These are phyloP conservation scores for Miamiensis avidus DNA, from an alignment of 169 alveolate species.

Conservation along the genomic window DNA sequence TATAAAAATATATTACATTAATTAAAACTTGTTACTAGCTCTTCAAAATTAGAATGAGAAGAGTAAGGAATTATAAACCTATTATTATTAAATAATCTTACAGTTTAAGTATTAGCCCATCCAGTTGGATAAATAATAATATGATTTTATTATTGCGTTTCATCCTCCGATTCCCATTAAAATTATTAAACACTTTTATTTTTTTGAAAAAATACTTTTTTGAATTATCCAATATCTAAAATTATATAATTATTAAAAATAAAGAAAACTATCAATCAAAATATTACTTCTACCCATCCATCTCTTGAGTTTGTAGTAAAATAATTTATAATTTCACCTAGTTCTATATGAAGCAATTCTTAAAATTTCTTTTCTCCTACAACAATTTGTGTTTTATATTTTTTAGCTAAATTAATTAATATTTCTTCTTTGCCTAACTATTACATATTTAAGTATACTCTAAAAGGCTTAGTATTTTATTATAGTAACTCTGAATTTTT, in stretches of 20 bases:
- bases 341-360: background rate
- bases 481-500: no score
- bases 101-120: background rate
- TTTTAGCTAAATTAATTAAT: conserved; percentile 55
- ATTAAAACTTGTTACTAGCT: no score
- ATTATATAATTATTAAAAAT: no score
- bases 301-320: background rate
- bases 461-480: conserved; percentile 43
- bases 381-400: conserved; percentile 68
- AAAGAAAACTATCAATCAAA: no score
- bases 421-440: conserved; percentile 75
- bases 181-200: no score
- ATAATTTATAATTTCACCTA: background rate
- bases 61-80: background rate
- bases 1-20: no score
- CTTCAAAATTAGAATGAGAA: background rate
- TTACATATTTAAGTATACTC: conserved; percentile 61
- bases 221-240: no score
- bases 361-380: conserved; percentile 16
- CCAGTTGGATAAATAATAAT: background rate
- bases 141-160: background rate
- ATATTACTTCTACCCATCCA: background rate
- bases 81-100: no score
- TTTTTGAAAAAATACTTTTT: no score
- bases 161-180: no score